Conservation (phyloP, 176 grass and related monocot genomes). For the Poa pratensis region DNA sequence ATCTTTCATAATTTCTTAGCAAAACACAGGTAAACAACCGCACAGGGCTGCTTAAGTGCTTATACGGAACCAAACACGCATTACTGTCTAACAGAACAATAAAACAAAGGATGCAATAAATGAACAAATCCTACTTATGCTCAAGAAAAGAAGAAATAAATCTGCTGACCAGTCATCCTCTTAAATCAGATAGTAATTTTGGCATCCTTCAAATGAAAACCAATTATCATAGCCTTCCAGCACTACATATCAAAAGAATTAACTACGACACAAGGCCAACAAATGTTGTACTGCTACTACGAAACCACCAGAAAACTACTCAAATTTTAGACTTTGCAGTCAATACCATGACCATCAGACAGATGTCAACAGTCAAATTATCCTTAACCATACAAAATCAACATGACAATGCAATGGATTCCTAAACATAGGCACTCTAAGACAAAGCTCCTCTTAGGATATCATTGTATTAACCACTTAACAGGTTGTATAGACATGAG, state of each 20-base stretch:
- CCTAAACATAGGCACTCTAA: background rate
- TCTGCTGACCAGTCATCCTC: background rate
- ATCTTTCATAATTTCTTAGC: background rate
- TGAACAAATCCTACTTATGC: background rate
- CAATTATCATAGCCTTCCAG: background rate
- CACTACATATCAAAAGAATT: background rate
- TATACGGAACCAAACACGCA: background rate
- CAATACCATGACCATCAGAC: background rate
- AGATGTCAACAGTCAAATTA: background rate
- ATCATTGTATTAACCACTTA: background rate
- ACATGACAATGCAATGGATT: background rate
- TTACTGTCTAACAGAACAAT: background rate
- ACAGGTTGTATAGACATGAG: background rate
- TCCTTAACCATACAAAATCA: conserved; percentile 1
- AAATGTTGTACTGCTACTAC: conserved; percentile 10
- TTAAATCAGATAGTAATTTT: conserved; percentile 18
- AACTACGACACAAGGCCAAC: background rate
- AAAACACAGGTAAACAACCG: background rate
- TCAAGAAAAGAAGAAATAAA: background rate
- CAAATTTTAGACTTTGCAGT: background rate
- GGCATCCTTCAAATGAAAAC: conserved; percentile 4
- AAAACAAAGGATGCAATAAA: background rate
- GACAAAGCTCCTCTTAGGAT: background rate
- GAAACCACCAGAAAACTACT: background rate
- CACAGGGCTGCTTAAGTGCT: background rate